Evolutionary conservation across 2,329 filamentous ascomycete genomes (phyloP), one percentile per base, ranked within the genome.

Genomic region (Claviceps quebecensis): DNA sequence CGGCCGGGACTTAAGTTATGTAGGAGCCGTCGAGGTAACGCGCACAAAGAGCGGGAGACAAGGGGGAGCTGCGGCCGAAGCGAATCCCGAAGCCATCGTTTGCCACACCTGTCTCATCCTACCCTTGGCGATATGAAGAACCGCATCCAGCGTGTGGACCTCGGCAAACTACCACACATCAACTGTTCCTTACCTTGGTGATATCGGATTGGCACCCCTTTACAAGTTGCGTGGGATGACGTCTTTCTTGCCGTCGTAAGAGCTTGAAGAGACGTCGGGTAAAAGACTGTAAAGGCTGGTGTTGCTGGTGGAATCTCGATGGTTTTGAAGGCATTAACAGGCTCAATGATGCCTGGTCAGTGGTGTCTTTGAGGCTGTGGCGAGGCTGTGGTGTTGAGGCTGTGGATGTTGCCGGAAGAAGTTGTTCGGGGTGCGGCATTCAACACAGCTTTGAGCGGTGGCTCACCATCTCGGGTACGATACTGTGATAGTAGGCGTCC

Each of bases 151-250:
- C 44, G 83, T 87, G 64, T 95, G 90, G 1, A 96, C 71, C 64
- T 95, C 86, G 5, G 94, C 81, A 53, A 95, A 88, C 89, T 89
- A 95, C 60, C 94, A 88, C 60, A 93, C 29, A 34, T 4, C 1
- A 95, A 55, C 89, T 74, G 60, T 90, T 94, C 22, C 70, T 76
- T 39, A 90, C 71, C 48, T 78, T 76, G 5, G 71, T 68, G 47
- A 75, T 73, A 60, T 94, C 78, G 51, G 95, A 81, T 61, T 87
- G 88, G 88, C 89, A 95, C 16, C 90, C 90, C 75, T 79, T 63
- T 69, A 1, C 76, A 65, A 62, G 1, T n/a, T 95, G 89, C 1
- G 81, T 65, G 53, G 78, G 77, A 37, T 86, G 68, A 0, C 90
- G 69, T 8, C 73, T 72, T 50, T 72, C 74, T 73, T 56, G 89